Evolutionary conservation across 257 asterid genomes (phyloP), one percentile per base, ranked within the genome.

Genomic region (Thymus mandschuricus): DNA sequence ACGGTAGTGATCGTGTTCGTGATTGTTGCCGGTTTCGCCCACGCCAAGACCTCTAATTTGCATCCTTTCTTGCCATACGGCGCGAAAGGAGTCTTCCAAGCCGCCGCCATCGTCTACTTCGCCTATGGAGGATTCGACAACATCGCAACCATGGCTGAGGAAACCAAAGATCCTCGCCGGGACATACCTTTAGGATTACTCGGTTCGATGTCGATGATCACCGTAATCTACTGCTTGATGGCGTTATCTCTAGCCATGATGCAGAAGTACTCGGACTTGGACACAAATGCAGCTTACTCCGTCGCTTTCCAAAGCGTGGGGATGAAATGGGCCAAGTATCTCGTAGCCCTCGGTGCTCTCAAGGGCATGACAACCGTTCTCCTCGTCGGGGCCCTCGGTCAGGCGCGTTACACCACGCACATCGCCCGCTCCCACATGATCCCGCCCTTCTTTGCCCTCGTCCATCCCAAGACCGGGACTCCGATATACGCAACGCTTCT

Each of bases 191-290:
- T 82, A 60, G 87, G 89, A 12, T 63, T 86, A 73, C 74, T 86
- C 1, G 92, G 92, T 10, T 86, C 92, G 6, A 86, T 86, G 89
- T 86, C 89, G n/a, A 78, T 84, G 61, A 84, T 86, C 82, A 86
- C 86, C 0, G 81, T 86, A 10, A 86, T 84, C 78, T 84, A 84
- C 33, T 86, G 91, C 79, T 61, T 84, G 82, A 86, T 86, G 92
- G 89, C 92, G 35, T 86, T 86, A 21, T 73, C 85, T 10, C n/a
- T 82, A 63, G 76, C 73, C 21, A 82, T 80, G 92, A 86, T 86
- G 92, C 86, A 76, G 55, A 86, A 76, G 43, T 82, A 82, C 75
- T 74, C 80, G 0, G 83, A 80, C 3, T 80, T 86, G 30, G 89
- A 84, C 69, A 66, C 81, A 27, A 70, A 84, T 21, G 89, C 86